phyloP scores from a whole-genome alignment of 805 yeast genomes.

The Sugiyamaella floridensis region DNA sequence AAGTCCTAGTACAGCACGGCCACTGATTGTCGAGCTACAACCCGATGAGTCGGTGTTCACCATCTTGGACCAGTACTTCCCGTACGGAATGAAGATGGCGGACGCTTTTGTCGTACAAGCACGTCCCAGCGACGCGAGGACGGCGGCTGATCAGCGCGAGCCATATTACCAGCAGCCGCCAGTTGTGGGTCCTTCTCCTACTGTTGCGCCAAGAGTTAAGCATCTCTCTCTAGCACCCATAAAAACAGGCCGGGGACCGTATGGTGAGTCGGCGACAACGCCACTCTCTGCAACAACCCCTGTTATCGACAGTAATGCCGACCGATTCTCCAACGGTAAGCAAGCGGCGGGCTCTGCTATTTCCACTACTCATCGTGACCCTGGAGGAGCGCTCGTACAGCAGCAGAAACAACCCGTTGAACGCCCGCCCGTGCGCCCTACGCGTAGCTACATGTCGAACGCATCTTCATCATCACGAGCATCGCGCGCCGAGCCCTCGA shows the following conservation, averaged over 20 bases:
- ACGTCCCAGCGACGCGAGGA: not conserved
- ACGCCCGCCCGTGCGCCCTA: not conserved
- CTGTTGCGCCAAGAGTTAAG: not conserved
- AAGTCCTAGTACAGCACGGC: slow-evolving; percentile 4
- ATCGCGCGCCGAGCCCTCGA: slow-evolving; percentile 7
- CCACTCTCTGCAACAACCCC: not conserved
- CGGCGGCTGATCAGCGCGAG: not conserved
- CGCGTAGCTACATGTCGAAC: not conserved
- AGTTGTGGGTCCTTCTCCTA: not conserved
- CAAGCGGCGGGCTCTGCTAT: too few relatives aligned
- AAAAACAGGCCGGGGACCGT: not conserved
- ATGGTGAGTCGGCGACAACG: not conserved
- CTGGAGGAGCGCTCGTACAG: not conserved
- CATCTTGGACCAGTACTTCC: slow-evolving; percentile 17
- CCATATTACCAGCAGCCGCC: not conserved
- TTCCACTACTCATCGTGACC: too few relatives aligned
- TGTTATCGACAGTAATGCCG: not conserved
- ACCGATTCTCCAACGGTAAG: not conserved
- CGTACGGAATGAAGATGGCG: slow-evolving; percentile 19
- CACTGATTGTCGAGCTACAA: slow-evolving; percentile 10
- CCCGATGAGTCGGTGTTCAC: slow-evolving; percentile 20
- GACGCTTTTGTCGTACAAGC: slow-evolving; percentile 19
- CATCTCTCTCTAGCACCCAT: not conserved
- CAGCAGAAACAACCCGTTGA: not conserved
- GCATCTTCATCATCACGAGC: not conserved